Evolutionary conservation across 331 rosid species (phyloP).

Genomic region (Quercus tomentella): DNA sequence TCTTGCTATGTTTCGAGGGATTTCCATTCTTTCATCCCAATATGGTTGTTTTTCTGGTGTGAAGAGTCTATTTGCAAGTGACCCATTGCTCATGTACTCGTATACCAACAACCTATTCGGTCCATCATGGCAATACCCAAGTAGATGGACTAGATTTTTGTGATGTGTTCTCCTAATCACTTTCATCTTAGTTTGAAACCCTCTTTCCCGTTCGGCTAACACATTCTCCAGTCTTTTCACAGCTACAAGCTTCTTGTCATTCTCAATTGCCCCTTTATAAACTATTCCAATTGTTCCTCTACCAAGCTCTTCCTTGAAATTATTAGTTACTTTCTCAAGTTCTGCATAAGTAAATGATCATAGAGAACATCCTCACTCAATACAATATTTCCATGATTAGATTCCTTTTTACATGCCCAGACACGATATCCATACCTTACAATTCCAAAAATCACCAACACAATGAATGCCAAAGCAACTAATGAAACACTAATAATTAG

Average conservation of each 20-base stretch:
- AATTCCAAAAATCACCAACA: neutral
- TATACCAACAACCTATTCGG: slow-evolving; percentile 45
- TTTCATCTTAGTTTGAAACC: slow-evolving; percentile 42
- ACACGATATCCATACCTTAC: neutral
- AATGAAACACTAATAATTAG: neutral
- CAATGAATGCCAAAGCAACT: neutral
- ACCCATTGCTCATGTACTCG: slow-evolving; percentile 52
- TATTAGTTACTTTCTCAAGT: slow-evolving; percentile 25
- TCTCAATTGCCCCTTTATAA: slow-evolving; percentile 24
- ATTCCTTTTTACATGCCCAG: neutral
- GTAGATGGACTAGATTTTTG: slow-evolving; percentile 40
- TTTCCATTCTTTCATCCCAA: slow-evolving; percentile 42
- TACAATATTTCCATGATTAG: slow-evolving; percentile 16
- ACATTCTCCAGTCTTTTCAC: slow-evolving; percentile 33
- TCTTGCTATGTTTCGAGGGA: slow-evolving; percentile 26
- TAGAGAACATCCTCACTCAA: slow-evolving; percentile 23
- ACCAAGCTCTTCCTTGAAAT: slow-evolving; percentile 29
- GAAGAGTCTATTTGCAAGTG: slow-evolving; percentile 36
- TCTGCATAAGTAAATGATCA: slow-evolving; percentile 34
- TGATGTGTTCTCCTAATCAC: slow-evolving; percentile 50
- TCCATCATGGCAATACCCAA: slow-evolving; percentile 45
- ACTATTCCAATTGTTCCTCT: slow-evolving; percentile 34
- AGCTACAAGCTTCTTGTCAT: slow-evolving; percentile 25
- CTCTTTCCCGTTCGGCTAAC: slow-evolving; percentile 45
- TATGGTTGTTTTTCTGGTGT: slow-evolving; percentile 14